Conservation (phyloP, 139 green algal genomes). For the Spirogloea muscicola region DNA sequence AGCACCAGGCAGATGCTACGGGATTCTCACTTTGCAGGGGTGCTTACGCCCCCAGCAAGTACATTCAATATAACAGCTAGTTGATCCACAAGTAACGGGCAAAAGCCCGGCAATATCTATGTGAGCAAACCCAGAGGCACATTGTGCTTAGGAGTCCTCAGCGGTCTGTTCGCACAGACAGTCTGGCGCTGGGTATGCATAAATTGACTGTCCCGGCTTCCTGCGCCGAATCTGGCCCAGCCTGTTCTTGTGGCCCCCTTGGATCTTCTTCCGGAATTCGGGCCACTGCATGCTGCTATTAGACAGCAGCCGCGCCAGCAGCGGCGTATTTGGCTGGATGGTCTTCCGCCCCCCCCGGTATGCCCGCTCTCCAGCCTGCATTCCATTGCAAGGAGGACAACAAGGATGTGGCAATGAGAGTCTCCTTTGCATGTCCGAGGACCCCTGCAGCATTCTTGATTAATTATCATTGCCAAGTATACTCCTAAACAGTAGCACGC, state of each 20-base stretch:
- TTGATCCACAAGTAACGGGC: too few species aligned
- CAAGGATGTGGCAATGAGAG: not conserved
- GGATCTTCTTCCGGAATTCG: slow-evolving; percentile 8
- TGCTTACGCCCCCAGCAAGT: too few species aligned
- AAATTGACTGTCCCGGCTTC: slow-evolving; percentile 24
- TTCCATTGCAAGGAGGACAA: not conserved
- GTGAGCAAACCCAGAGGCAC: too few species aligned
- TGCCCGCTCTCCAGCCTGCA: slow-evolving; percentile 31
- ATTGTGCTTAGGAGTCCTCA: too few species aligned
- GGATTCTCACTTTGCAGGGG: too few species aligned
- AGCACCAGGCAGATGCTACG: too few species aligned
- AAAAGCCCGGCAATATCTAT: too few species aligned
- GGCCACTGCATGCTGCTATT: slow-evolving; percentile 13
- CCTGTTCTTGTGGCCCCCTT: slow-evolving; percentile 1
- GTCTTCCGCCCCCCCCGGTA: slow-evolving; percentile 27
- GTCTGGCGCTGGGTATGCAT: slow-evolving; percentile 35
- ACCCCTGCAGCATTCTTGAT: not conserved
- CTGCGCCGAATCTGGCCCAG: slow-evolving; percentile 11
- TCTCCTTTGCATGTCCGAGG: not conserved
- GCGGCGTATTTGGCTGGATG: slow-evolving; percentile 7
- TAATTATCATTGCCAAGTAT: not conserved
- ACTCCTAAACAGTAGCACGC: too few species aligned
- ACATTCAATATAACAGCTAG: too few species aligned
- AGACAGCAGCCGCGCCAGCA: slow-evolving; percentile 28
- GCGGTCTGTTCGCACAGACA: too few species aligned